These are phyloP conservation scores for Leccinum imitatum DNA, from an alignment of 768 basidiomycete genomes.

Conservation along the genomic window DNA sequence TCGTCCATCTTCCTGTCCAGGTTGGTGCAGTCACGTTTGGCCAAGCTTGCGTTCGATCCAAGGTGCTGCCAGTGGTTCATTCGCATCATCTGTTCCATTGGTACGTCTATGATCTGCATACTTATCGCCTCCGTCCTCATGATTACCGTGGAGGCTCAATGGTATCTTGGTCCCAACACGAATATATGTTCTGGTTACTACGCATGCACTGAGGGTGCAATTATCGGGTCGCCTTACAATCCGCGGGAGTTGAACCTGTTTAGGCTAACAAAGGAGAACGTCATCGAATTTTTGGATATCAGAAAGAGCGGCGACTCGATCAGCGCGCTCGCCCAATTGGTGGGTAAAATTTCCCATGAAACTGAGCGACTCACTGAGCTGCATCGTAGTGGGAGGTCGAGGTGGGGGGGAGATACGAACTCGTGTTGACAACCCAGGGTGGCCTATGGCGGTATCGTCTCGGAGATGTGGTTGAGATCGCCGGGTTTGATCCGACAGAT, in stretches of 20 bases:
- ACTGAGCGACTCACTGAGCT: not conserved
- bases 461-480: constrained; percentile 21
- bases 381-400: constrained; percentile 18
- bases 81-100: constrained; percentile 12
- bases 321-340: not conserved
- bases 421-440: constrained; percentile 17
- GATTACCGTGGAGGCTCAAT: constrained; percentile 6
- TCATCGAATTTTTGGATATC: constrained; percentile 20
- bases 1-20: constrained; percentile 11
- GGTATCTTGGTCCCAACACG: constrained; percentile 11
- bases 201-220: constrained; percentile 5
- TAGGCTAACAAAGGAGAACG: not conserved
- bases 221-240: constrained; percentile 9
- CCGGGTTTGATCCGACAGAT: constrained; percentile 18
- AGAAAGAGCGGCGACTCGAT: constrained; percentile 1
- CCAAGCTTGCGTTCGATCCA: constrained; percentile 13
- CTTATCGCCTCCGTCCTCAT: not conserved
- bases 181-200: constrained; percentile 1
- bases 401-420: constrained; percentile 16
- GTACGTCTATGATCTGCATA: not conserved
- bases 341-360: not conserved
- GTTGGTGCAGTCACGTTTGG: constrained; percentile 16
- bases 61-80: constrained; percentile 11
- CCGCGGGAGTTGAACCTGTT: constrained; percentile 10
- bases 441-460: constrained; percentile 27